Evolutionary conservation across 345 rosid genomes (phyloP).

Genomic region (Lagerstroemia speciosa): DNA sequence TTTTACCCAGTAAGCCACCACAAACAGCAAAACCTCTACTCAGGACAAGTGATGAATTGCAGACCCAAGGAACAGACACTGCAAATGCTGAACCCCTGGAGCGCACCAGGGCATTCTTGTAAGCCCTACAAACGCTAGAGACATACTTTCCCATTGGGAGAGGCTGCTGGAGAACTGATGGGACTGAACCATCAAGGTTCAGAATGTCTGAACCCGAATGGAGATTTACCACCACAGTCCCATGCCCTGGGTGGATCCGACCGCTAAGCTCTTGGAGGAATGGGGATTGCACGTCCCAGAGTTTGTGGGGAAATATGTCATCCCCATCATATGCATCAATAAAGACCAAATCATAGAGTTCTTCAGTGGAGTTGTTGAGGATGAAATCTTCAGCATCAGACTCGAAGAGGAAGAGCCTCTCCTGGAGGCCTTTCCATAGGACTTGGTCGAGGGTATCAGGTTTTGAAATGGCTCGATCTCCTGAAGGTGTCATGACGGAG

Average conservation of each 20-base stretch:
- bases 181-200: constrained; percentile 16
- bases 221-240: constrained; percentile 83
- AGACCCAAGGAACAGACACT: constrained; percentile 71
- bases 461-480: constrained; percentile 33
- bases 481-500: constrained; percentile 37
- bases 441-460: constrained; percentile 41
- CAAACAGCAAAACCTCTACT: constrained; percentile 38
- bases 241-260: constrained; percentile 57
- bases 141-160: constrained; percentile 46
- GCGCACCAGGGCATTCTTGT: constrained; percentile 38
- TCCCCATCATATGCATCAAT: constrained; percentile 95
- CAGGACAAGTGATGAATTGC: constrained; percentile 63
- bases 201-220: constrained; percentile 49
- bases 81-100: constrained; percentile 39
- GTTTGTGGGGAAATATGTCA: constrained; percentile 70
- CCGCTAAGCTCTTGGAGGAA: constrained; percentile 52
- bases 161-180: constrained; percentile 22
- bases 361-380: constrained; percentile 19
- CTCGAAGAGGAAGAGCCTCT: constrained; percentile 68
- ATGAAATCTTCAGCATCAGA: constrained; percentile 73
- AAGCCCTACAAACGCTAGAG: constrained; percentile 46
- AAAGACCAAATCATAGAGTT: constrained; percentile 58
- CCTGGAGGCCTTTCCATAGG: constrained; percentile 79
- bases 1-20: constrained; percentile 15
- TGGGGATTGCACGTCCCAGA: constrained; percentile 65